phyloP scores from a whole-genome alignment of 345 rosid species.

The Raphanus raphanistrum region DNA sequence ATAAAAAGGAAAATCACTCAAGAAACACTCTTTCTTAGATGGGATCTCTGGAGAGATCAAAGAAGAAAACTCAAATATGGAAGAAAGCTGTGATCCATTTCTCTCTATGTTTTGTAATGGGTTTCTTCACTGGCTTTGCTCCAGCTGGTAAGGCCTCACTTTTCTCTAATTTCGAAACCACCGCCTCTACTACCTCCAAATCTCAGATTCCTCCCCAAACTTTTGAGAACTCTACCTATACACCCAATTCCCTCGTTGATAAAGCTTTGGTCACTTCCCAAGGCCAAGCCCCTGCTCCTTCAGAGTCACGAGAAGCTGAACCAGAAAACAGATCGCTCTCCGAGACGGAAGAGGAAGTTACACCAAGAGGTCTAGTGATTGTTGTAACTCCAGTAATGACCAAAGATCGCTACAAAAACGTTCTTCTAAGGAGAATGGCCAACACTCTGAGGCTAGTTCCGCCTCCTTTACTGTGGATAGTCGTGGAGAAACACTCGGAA shows the following conservation, averaged over 20 bases:
- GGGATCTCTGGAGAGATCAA: constrained; percentile 75
- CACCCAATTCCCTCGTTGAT: constrained; percentile 24
- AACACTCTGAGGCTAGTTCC: constrained; percentile 60
- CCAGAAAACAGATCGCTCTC: constrained; percentile 20
- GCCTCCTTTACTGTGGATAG: constrained; percentile 79
- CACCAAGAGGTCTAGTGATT: constrained; percentile 54
- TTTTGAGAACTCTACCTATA: constrained; percentile 26
- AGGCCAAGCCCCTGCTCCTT: constrained; percentile 38
- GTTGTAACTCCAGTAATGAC: constrained; percentile 62
- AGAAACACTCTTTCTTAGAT: constrained; percentile 18
- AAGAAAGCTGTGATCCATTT: constrained; percentile 81
- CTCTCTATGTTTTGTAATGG: constrained; percentile 80
- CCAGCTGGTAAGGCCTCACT: constrained; percentile 60
- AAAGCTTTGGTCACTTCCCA: constrained; percentile 33
- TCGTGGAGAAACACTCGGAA: constrained; percentile 59
- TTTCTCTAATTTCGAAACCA: constrained; percentile 32
- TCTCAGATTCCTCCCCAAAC: constrained; percentile 41
- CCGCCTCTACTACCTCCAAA: constrained; percentile 22
- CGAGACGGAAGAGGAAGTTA: constrained; percentile 14
- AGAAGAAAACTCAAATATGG: constrained; percentile 81
- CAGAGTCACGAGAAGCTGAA: constrained; percentile 28
- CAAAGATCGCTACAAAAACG: constrained; percentile 42
- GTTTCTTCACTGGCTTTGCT: constrained; percentile 87
- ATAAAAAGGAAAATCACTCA: not conserved
- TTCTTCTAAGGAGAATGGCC: constrained; percentile 67